phyloP scores from a whole-genome alignment of 306 rosid genomes.

The Argentina anserina region DNA sequence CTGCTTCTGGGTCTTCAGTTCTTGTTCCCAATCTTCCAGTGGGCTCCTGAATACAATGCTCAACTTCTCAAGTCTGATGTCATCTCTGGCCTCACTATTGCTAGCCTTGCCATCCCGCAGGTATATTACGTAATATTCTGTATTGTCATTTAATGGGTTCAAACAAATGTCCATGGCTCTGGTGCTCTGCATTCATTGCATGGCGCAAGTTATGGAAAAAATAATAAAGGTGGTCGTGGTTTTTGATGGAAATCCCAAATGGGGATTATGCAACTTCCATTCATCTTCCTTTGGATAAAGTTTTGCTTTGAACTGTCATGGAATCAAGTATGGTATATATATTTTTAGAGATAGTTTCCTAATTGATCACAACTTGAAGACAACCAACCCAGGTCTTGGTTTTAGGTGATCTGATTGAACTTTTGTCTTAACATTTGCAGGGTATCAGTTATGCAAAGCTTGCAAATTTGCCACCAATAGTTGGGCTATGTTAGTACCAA shows the following conservation, averaged over 20 bases:
- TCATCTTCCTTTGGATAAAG: neutral
- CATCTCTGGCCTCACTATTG: constrained; percentile 94
- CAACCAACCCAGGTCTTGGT: too few relatives aligned
- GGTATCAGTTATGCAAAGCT: constrained; percentile 99
- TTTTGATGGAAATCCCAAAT: neutral
- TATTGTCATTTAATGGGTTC: neutral
- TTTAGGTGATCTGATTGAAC: neutral
- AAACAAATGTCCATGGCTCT: neutral
- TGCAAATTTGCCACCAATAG: constrained; percentile 92
- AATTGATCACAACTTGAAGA: neutral
- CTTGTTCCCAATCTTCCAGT: constrained; percentile 78
- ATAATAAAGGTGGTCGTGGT: neutral
- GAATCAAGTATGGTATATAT: neutral
- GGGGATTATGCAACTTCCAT: neutral
- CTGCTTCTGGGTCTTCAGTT: constrained; percentile 59
- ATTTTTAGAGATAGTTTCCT: neutral
- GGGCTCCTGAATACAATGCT: constrained; percentile 64
- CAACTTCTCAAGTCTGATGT: constrained; percentile 59
- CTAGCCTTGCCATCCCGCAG: constrained; percentile 97
- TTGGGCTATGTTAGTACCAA: constrained; percentile 77
- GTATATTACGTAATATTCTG: constrained; percentile 26
- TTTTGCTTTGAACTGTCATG: neutral
- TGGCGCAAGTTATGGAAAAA: neutral
- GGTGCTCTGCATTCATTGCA: constrained; percentile 8
- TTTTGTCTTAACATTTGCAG: constrained; percentile 36